Evolutionary conservation across 257 asterid species (phyloP).

Genomic region (Solanum peruvianum): DNA sequence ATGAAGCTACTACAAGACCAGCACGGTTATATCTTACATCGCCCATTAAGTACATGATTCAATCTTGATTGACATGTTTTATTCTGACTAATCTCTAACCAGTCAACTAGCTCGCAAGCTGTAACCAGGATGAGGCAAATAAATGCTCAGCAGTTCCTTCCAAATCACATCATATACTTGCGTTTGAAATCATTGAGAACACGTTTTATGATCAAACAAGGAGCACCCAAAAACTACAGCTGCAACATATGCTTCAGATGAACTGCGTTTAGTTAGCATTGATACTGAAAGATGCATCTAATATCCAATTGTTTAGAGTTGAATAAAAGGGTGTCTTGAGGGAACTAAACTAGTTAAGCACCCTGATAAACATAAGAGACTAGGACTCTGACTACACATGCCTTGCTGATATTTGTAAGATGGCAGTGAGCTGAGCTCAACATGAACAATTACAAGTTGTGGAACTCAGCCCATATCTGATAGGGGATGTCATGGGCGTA

Average conservation of each 20-base stretch:
- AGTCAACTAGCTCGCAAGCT: background rate
- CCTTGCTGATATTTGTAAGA: background rate
- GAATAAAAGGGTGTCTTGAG: background rate
- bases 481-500: constrained; percentile 21
- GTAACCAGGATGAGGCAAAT: background rate
- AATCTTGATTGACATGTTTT: background rate
- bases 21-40: background rate
- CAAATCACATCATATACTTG: background rate
- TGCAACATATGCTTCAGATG: background rate
- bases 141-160: background rate
- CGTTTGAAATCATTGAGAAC: background rate
- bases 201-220: background rate
- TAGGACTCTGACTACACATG: background rate
- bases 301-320: background rate
- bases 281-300: background rate
- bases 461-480: background rate
- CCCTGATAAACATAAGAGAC: background rate
- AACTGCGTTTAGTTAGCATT: background rate
- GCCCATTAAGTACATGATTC: background rate
- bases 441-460: background rate
- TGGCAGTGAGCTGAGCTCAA: background rate
- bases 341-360: background rate
- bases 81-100: background rate
- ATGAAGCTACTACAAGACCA: background rate
- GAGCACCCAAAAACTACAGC: background rate